A percentile compares a stretch with the other conserved stretches of the same genome.
These are phyloP conservation scores for Acer campestre DNA, from an alignment of 345 rosid genomes.

Conservation along the genomic window DNA sequence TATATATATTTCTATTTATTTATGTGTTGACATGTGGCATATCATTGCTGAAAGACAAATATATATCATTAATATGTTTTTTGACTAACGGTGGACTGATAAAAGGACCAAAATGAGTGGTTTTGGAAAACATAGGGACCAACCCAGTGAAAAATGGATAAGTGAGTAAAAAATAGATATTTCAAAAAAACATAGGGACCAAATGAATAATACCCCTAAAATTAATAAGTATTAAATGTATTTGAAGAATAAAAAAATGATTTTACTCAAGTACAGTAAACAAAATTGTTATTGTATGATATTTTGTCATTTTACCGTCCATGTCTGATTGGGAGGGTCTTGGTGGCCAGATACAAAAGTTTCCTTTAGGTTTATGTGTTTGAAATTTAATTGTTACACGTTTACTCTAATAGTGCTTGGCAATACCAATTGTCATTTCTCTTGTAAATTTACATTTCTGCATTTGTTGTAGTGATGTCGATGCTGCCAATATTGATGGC, in stretches of 20 bases:
- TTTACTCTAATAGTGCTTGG: neutral
- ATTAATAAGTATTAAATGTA: neutral
- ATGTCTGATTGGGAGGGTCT: neutral
- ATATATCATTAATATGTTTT: no score
- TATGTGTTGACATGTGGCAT: no score
- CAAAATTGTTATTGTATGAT: no score
- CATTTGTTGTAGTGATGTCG: constrained; percentile 23
- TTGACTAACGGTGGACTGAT: no score
- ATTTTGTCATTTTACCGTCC: neutral
- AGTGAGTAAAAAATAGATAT: no score
- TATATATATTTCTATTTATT: no score
- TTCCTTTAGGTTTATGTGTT: neutral
- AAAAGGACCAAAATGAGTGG: no score
- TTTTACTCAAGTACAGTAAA: neutral
- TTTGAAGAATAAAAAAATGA: neutral
- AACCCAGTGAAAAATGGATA: no score
- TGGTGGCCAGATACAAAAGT: neutral
- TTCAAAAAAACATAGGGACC: no score
- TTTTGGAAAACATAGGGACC: no score
- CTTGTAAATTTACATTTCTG: constrained; percentile 10
- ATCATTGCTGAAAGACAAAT: no score
- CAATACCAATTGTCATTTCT: constrained; percentile 3
- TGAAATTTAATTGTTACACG: neutral
- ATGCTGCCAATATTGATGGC: constrained; percentile 23
- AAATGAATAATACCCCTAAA: no score